A percentile compares a stretch with the other conserved stretches of the same genome.
Evolutionary conservation across 768 basidiomycete genomes (phyloP).

Genomic region (Trametopsis cervina): DNA sequence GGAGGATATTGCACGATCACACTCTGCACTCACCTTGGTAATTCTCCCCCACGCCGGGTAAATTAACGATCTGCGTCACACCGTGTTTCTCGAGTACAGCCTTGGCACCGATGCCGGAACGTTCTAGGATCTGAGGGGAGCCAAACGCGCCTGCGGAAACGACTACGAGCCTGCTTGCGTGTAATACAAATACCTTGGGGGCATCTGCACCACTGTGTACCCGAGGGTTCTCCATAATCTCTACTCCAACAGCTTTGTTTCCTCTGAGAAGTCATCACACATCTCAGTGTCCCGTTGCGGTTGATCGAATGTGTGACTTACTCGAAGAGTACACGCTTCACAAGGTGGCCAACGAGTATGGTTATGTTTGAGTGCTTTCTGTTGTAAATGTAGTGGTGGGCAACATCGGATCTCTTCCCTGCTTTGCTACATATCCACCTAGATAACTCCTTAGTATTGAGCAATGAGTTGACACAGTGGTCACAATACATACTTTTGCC

Average conservation of each 20-base stretch:
- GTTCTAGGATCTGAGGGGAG: constrained; percentile 47
- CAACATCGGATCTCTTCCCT: constrained; percentile 52
- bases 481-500: no score
- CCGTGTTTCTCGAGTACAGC: constrained; percentile 25
- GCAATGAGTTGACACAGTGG: no score
- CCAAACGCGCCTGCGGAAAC: constrained; percentile 36
- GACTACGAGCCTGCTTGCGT: constrained; percentile 31
- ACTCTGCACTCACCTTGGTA: constrained; percentile 27
- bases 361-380: constrained; percentile 17
- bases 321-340: constrained; percentile 32
- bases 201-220: constrained; percentile 15
- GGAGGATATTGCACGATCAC: not conserved
- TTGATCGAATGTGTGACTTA: constrained; percentile 12
- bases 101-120: constrained; percentile 39
- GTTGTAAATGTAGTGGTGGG: constrained; percentile 35
- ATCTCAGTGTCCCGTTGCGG: not conserved
- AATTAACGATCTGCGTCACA: constrained; percentile 28
- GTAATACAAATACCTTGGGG: constrained; percentile 14
- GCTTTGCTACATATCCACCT: constrained; percentile 50
- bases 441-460: not conserved
- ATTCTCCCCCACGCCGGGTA: constrained; percentile 38
- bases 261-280: constrained; percentile 14
- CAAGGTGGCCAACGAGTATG: constrained; percentile 28
- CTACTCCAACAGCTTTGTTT: constrained; percentile 32
- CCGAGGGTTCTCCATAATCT: constrained; percentile 26